Percentiles rank a stretch among this genome's conserved stretches.
Evolutionary conservation across 164 flowering plant genomes (phyloP).

Genomic region (Chimonanthus salicifolius): DNA sequence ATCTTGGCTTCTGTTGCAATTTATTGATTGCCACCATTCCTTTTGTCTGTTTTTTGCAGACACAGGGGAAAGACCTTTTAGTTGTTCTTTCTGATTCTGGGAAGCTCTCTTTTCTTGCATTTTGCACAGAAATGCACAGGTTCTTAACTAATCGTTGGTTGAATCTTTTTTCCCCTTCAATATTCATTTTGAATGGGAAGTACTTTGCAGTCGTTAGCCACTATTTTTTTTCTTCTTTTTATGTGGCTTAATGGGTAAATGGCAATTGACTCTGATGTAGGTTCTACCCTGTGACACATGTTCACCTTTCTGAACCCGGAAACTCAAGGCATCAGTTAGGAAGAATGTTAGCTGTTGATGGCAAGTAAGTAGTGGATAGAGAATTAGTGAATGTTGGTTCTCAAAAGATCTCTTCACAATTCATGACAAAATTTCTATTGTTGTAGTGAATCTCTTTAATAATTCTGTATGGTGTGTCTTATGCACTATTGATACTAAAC

Average conservation of each 20-base stretch:
- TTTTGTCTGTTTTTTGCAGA: conserved; percentile 28
- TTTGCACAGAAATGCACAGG: conserved; percentile 96
- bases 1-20: background rate
- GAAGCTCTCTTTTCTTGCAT: conserved; percentile 77
- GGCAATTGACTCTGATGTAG: conserved; percentile 28
- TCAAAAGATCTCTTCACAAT: background rate
- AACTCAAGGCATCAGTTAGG: conserved; percentile 81
- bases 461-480: no score
- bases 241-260: background rate
- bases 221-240: background rate
- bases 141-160: conserved; percentile 10
- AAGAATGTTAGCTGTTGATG: conserved; percentile 79
- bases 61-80: conserved; percentile 64
- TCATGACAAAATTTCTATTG: background rate
- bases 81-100: conserved; percentile 90
- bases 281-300: conserved; percentile 69
- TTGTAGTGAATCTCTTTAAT: background rate
- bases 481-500: no score
- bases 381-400: background rate
- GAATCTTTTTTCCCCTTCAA: background rate
- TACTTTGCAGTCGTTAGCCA: conserved; percentile 8
- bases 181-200: conserved; percentile 1
- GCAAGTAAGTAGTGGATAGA: conserved; percentile 38
- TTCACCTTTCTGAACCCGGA: conserved; percentile 78
- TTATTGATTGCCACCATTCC: background rate